phyloP scores from a whole-genome alignment of 768 basidiomycete species.

The Omphalotus guepiniiformis region DNA sequence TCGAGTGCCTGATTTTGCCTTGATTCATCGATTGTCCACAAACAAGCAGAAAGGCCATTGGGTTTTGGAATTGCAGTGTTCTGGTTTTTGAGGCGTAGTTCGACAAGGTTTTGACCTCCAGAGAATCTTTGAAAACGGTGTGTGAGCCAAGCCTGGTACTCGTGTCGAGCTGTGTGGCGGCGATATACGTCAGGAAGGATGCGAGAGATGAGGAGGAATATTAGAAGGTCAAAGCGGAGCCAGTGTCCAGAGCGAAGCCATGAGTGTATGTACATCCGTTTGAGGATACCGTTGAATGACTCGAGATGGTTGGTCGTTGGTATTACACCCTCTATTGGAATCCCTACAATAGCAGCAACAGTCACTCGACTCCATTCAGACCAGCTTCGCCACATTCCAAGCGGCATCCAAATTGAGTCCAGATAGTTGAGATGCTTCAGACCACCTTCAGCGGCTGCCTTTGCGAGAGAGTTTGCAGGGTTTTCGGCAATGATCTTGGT shows the following conservation, averaged over 20 bases:
- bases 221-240: constrained; percentile 26
- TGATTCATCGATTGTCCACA: neutral
- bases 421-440: constrained; percentile 22
- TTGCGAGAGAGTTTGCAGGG: neutral
- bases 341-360: constrained; percentile 19
- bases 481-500: no score
- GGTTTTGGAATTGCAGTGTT: no score
- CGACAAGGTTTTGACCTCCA: neutral
- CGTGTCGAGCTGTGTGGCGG: neutral
- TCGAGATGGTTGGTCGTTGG: constrained; percentile 38
- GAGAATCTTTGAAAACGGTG: neutral
- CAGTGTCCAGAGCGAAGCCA: constrained; percentile 20
- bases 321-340: constrained; percentile 23
- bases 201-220: constrained; percentile 9
- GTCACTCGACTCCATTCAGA: constrained; percentile 19
- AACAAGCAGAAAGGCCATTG: neutral
- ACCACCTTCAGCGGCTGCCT: constrained; percentile 3
- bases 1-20: neutral
- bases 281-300: constrained; percentile 32
- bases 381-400: constrained; percentile 29
- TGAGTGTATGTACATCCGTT: constrained; percentile 25
- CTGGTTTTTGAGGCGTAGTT: neutral
- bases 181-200: constrained; percentile 11
- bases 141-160: neutral
- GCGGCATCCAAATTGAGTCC: constrained; percentile 19